Percentiles rank a stretch among this genome's conserved stretches.
Conservation (phyloP, 2,329 filamentous ascomycete species). For the Cladosporium sp. region DNA sequence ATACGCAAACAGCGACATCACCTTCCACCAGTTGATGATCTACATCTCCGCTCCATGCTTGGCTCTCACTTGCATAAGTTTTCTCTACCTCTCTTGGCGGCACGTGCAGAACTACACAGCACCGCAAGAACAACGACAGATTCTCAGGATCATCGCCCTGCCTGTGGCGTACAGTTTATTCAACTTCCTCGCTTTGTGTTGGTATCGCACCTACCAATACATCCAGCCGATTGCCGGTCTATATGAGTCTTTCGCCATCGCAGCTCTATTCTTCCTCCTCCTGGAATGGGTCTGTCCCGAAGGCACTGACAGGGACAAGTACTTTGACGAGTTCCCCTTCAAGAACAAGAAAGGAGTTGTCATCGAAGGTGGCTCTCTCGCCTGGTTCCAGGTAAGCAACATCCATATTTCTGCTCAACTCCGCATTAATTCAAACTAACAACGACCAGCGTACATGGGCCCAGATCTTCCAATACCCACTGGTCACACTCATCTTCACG, state of each 20-base stretch:
- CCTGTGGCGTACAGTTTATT: slow-evolving; percentile 23
- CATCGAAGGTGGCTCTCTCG: slow-evolving; percentile 22
- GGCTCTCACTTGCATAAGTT: slow-evolving; percentile 17
- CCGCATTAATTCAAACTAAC: neutral
- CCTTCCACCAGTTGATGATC: slow-evolving; percentile 25
- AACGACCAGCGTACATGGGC: slow-evolving; percentile 19
- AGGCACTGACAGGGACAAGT: slow-evolving; percentile 22
- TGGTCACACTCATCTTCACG: slow-evolving; percentile 22
- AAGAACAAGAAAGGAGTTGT: slow-evolving; percentile 23
- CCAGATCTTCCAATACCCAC: slow-evolving; percentile 23
- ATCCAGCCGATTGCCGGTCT: slow-evolving; percentile 22
- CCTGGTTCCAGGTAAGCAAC: slow-evolving; percentile 22
- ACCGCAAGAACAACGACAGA: slow-evolving; percentile 27
- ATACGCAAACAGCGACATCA: slow-evolving; percentile 18
- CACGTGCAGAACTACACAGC: slow-evolving; percentile 23
- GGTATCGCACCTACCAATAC: slow-evolving; percentile 23
- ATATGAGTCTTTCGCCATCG: slow-evolving; percentile 25
- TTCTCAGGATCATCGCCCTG: slow-evolving; percentile 22
- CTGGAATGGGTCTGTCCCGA: slow-evolving; percentile 26
- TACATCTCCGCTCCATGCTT: slow-evolving; percentile 21
- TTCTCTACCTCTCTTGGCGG: slow-evolving; percentile 16
- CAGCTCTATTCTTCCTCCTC: slow-evolving; percentile 25
- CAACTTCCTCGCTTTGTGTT: slow-evolving; percentile 24
- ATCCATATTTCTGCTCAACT: neutral
- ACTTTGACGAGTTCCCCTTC: slow-evolving; percentile 22